Conservation (phyloP, 352 stramenopile species). For the Phytophthora pinifolia region DNA sequence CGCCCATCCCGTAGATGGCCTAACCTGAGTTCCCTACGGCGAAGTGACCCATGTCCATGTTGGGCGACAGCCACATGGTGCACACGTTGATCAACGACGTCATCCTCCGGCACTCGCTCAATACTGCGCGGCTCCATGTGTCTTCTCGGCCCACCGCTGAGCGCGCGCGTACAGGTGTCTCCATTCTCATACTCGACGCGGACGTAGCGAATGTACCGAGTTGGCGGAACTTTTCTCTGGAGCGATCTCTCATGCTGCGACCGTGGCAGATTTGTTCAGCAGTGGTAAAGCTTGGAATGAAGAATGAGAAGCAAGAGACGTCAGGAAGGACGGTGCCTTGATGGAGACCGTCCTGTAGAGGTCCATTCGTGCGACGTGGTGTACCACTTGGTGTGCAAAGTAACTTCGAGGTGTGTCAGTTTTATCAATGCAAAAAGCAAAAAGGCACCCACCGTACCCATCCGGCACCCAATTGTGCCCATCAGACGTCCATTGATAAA, state of each 20-base stretch:
- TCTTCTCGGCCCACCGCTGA: conserved; percentile 27
- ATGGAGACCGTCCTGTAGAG: no score
- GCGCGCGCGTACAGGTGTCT: conserved; percentile 26
- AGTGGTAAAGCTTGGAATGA: no score
- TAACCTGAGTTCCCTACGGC: conserved; percentile 20
- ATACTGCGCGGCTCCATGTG: conserved; percentile 32
- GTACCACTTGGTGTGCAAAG: no score
- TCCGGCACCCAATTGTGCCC: no score
- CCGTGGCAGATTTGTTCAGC: no score
- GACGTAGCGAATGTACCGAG: conserved; percentile 26
- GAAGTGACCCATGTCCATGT: conserved; percentile 33
- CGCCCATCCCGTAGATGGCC: conserved; percentile 22
- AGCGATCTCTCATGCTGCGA: conserved; percentile 9
- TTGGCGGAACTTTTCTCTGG: conserved; percentile 26
- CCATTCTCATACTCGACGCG: conserved; percentile 27
- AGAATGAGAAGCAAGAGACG: no score
- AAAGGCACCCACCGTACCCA: no score
- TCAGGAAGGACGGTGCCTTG: no score
- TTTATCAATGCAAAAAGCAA: no score
- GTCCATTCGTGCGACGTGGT: no score
- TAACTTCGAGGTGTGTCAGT: no score
- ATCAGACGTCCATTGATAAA: no score
- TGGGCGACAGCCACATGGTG: conserved; percentile 29
- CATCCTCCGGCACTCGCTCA: conserved; percentile 27
- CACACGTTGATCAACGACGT: conserved; percentile 23